Evolutionary conservation across 768 basidiomycete species (phyloP).

Genomic region (Tricholomella constricta): DNA sequence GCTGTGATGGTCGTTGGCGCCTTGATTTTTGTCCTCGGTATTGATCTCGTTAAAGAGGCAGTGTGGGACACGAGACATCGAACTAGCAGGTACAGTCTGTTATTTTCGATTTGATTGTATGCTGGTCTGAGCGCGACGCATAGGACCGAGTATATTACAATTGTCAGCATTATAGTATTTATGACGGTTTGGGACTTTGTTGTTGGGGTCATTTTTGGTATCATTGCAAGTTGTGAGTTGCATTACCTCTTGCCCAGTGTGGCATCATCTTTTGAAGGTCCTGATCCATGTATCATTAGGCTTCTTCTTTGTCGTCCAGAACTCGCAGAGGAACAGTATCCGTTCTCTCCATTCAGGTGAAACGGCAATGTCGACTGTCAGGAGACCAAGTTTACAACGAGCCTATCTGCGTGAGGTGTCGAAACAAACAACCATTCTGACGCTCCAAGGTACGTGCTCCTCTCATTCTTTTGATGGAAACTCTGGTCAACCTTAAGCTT

Average conservation of each 20-base stretch:
- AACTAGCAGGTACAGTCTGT: slow-evolving; percentile 62
- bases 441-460: slow-evolving; percentile 66
- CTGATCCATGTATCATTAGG: slow-evolving; percentile 39
- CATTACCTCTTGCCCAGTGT: not conserved
- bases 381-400: slow-evolving; percentile 84
- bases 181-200: slow-evolving; percentile 98
- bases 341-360: slow-evolving; percentile 83
- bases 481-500: not conserved
- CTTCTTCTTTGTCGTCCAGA: slow-evolving; percentile 97
- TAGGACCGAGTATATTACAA: slow-evolving; percentile 81
- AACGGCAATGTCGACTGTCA: slow-evolving; percentile 85
- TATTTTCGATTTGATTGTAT: slow-evolving; percentile 10
- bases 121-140: not conserved
- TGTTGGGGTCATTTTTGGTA: slow-evolving; percentile 88
- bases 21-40: slow-evolving; percentile 91
- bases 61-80: slow-evolving; percentile 94
- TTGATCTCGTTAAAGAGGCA: slow-evolving; percentile 94
- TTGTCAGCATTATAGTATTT: slow-evolving; percentile 81
- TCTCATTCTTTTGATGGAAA: not conserved
- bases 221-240: slow-evolving; percentile 86
- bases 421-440: slow-evolving; percentile 85
- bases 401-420: slow-evolving; percentile 92
- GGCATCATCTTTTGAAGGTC: not conserved
- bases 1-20: slow-evolving; percentile 91
- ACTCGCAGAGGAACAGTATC: slow-evolving; percentile 83